Evolutionary conservation across 2,329 filamentous ascomycete genomes (phyloP), one percentile per base, ranked within the genome.

Genomic region (Penicillium sp.): DNA sequence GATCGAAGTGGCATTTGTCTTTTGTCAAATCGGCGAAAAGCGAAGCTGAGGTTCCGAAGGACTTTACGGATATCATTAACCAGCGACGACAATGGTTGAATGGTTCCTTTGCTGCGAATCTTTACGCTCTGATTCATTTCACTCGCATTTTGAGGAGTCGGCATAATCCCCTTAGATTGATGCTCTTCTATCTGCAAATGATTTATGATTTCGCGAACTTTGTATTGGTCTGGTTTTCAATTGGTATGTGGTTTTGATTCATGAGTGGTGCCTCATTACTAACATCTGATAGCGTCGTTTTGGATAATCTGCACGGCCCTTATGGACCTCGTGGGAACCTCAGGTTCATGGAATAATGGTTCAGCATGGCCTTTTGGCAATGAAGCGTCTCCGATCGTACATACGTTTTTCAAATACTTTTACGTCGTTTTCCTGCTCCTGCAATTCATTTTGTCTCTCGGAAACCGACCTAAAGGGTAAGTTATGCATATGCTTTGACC

Each of bases 241-340:
- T 59, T 11, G 57, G 57, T 59, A 56, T 35, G 57, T 46, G 5
- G 0, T 6, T 11, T 24, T 16, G 10, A 11, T n/a, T 43, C 19
- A n/a, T 41, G 26, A 8, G 11, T 39, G 22, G n/a, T 14, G 14
- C 10, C 5, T 24, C 29, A 31, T 37, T 24, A 24, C 52, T 55
- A 29, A 57, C 35, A 22, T 22, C 2, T 3, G 14, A 29, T 26
- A 78, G 90, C 91, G 70, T 95, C 93, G 48, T 98, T 95, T 86
- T 98, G 91, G 84, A 87, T 98, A 59, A 97, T 93, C 27, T 97
- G 92, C n/a, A 88, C 88, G 50, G 90, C 97, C 73, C 96, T 98
- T 74, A 96, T 98, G 90, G 89, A 96, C 73, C 87, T 98, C 53
- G 93, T 97, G 70, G 93, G 93, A 66, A 86, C 80, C 13, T 87